Percentiles rank a stretch among this genome's conserved stretches.
Evolutionary conservation across 345 rosid species (phyloP).

Genomic region (Gossypium thurberi): DNA sequence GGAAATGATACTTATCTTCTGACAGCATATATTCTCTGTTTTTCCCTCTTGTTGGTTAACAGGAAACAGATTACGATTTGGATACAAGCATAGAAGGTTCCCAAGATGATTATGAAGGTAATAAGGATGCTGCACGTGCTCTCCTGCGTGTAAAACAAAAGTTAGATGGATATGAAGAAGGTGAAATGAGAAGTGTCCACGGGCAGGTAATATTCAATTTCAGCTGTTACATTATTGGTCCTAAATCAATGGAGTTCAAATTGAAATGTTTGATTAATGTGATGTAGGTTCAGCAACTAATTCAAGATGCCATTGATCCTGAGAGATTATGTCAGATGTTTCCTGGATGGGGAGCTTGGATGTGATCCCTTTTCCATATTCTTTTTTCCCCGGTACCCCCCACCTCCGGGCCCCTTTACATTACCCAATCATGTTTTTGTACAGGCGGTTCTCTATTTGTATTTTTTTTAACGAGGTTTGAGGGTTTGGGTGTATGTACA

Average conservation of each 20-base stretch:
- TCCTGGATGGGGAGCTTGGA: conserved; percentile 98
- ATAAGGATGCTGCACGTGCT: conserved; percentile 92
- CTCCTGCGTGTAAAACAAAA: conserved; percentile 90
- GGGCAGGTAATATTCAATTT: conserved; percentile 64
- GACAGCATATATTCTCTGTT: background rate
- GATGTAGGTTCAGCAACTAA: conserved; percentile 80
- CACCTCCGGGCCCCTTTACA: too few species aligned
- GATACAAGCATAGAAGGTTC: conserved; percentile 61
- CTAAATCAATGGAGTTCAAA: background rate
- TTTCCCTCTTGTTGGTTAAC: background rate
- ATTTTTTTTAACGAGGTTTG: too few species aligned
- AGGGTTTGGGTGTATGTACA: too few species aligned
- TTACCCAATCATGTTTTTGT: too few species aligned
- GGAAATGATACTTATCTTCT: background rate
- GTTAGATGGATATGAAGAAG: conserved; percentile 95
- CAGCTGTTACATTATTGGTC: background rate
- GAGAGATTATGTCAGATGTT: conserved; percentile 86
- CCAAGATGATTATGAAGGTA: conserved; percentile 75
- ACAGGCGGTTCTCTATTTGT: too few species aligned
- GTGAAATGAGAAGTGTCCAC: conserved; percentile 85
- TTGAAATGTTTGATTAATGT: background rate
- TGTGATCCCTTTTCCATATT: conserved; percentile 26
- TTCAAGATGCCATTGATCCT: conserved; percentile 83
- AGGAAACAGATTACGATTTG: conserved; percentile 69
- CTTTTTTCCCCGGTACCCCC: background rate